Evolutionary conservation across 352 stramenopile species (phyloP).

Genomic region (Thraustochytrium sp.): DNA sequence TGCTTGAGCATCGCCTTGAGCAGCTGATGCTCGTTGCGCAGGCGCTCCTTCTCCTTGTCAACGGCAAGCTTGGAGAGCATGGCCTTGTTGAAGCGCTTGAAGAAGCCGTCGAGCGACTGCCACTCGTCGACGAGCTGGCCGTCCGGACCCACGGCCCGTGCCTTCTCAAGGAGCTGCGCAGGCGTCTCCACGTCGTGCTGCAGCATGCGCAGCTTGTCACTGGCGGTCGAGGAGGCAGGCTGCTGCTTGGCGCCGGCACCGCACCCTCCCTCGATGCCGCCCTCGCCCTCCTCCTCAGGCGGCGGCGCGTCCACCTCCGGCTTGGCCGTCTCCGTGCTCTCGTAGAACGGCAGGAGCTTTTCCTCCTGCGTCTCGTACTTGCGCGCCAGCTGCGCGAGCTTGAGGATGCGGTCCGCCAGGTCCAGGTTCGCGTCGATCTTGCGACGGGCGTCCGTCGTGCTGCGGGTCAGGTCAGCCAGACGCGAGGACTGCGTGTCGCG

Average conservation of each 20-base stretch:
- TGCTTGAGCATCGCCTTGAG: conserved; percentile 80
- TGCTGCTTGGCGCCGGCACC: conserved; percentile 38
- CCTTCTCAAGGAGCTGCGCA: conserved; percentile 40
- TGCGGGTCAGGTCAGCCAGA: conserved; percentile 69
- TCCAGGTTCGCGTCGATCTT: conserved; percentile 61
- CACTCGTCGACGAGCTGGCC: conserved; percentile 49
- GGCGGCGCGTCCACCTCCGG: conserved; percentile 50
- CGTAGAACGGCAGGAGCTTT: conserved; percentile 76
- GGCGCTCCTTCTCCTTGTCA: conserved; percentile 69
- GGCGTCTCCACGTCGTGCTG: neutral
- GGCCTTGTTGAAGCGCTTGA: conserved; percentile 89
- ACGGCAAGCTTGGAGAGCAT: conserved; percentile 82
- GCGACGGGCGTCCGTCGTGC: conserved; percentile 66
- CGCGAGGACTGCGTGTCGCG: conserved; percentile 69
- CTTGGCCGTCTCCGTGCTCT: conserved; percentile 61
- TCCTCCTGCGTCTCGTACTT: conserved; percentile 85
- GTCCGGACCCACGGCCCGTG: conserved; percentile 11
- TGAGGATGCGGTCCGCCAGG: conserved; percentile 73
- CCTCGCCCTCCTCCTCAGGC: neutral
- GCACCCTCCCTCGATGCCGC: neutral
- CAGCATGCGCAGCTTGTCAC: neutral
- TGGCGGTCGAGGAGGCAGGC: conserved; percentile 4
- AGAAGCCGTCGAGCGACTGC: conserved; percentile 81
- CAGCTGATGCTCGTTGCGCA: conserved; percentile 77
- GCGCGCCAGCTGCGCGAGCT: conserved; percentile 75